Evolutionary conservation across 2,329 filamentous ascomycete genomes (phyloP).

Genomic region (Fusarium pseudocircinatum): DNA sequence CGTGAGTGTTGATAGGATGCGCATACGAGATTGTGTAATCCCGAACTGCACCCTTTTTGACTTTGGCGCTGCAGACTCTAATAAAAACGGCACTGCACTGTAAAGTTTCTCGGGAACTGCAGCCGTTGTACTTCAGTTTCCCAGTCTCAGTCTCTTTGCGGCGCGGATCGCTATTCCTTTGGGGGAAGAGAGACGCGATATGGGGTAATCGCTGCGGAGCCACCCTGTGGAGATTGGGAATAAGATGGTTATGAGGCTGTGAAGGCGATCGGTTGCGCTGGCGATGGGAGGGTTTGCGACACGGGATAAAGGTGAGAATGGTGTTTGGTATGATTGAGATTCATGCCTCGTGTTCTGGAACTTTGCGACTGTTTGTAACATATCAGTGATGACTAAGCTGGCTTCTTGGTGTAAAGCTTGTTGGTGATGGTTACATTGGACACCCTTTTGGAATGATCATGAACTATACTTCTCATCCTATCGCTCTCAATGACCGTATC

Average conservation of each 20-base stretch:
- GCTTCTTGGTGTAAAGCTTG: background rate
- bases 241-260: slow-evolving; percentile 4
- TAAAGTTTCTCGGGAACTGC: background rate
- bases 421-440: slow-evolving; percentile 14
- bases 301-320: background rate
- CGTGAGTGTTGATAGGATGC: slow-evolving; percentile 7
- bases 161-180: slow-evolving; percentile 23
- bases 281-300: background rate
- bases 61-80: background rate
- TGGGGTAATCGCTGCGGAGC: slow-evolving; percentile 33
- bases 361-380: slow-evolving; percentile 17
- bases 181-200: slow-evolving; percentile 9
- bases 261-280: background rate
- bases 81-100: background rate
- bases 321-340: slow-evolving; percentile 12
- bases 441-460: background rate
- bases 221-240: slow-evolving; percentile 26
- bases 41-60: background rate
- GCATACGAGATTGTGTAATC: background rate
- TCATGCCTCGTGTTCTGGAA: slow-evolving; percentile 15
- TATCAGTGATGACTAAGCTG: slow-evolving; percentile 33
- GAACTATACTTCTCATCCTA: background rate
- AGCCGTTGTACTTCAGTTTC: background rate
- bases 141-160: background rate
- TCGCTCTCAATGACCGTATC: background rate